Evolutionary conservation across 2,329 filamentous ascomycete genomes (phyloP).

Genomic region (Cladosporium colombiae): DNA sequence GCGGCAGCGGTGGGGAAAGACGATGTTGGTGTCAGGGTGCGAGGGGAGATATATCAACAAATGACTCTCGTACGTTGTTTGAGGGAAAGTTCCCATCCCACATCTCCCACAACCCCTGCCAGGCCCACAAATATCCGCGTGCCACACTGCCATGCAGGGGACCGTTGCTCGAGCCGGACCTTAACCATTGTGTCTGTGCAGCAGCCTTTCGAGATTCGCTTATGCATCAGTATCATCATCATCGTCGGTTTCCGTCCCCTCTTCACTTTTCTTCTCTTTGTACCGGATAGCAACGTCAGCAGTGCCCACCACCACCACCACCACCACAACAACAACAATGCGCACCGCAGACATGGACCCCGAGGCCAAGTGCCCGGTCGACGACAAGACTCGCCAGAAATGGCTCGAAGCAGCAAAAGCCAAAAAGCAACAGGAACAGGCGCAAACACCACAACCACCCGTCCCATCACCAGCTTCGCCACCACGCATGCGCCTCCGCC

Average conservation of each 20-base stretch:
- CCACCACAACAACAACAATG: constrained; percentile 25
- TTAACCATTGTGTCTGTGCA: neutral
- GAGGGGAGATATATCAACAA: neutral
- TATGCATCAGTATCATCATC: constrained; percentile 1
- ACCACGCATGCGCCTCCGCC: constrained; percentile 25
- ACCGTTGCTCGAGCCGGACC: constrained; percentile 1
- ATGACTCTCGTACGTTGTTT: constrained; percentile 3
- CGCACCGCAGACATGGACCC: constrained; percentile 39
- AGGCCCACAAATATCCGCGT: neutral
- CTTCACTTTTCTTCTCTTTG: neutral
- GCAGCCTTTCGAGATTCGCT: neutral
- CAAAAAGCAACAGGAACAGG: constrained; percentile 32
- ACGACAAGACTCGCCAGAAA: constrained; percentile 81
- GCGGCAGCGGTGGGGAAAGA: neutral
- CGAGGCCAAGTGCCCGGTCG: constrained; percentile 70
- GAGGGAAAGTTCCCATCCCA: constrained; percentile 6
- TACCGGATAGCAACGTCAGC: too few species aligned
- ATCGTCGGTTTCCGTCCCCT: neutral
- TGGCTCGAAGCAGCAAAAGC: constrained; percentile 75
- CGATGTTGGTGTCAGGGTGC: too few species aligned
- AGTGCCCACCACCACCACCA: neutral
- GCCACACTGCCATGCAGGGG: neutral
- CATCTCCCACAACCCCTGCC: neutral
- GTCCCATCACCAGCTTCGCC: constrained; percentile 11
- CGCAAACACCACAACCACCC: constrained; percentile 27